Base-by-base conservation (phyloP, 495 filamentous ascomycete genomes). In the Choiromyces venosus region DNA sequence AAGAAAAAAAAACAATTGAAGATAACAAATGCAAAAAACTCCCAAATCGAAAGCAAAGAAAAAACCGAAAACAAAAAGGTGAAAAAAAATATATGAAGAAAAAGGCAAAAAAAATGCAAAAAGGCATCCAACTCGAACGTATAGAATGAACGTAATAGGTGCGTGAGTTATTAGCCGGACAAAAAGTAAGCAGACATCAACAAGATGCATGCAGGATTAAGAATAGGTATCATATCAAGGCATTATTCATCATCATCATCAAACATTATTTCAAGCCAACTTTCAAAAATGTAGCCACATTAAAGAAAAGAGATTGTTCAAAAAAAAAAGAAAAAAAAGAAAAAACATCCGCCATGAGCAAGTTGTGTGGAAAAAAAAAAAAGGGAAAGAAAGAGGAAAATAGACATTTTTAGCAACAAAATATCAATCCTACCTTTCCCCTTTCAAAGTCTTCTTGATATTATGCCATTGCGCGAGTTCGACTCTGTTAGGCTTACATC, bases 371-470 rank as follows among this genome's bases (percentile, higher is more conserved):
- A 61, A 16, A 12, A 61, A 14, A 12, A 29, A 25, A 29, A 3
- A 44, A 21, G 9, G 9, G 44, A 10, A 52, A 52, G 19, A 29
- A 29, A n/a, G 14, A 33, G 14, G 1, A 12, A 25, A 7, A 52
- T 29, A 33, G 12, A n/a, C n/a, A n/a, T n/a, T n/a, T 29, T 18
- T 6, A 33, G 52, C 12, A 29, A 61, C 52, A 61, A 29, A 56
- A 33, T 16, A 29, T 18, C 25, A 42, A 1, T 67, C 42, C 42
- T 66, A 77, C 66, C 75, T 77, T 38, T 77, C 75, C 10, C 75
- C 75, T 35, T 77, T 77, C 56, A 77, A 61, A 16, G 72, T 69
- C 16, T 73, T 77, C 44, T 77, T 77, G 56, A 77, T 36, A 1
- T 66, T 66, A n/a, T 71, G 69, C 74, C 74, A 77, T 8, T 76